Evolutionary conservation across 768 basidiomycete genomes (phyloP), one percentile per base, ranked within the genome.

Genomic region (Lentinus tigrinus): DNA sequence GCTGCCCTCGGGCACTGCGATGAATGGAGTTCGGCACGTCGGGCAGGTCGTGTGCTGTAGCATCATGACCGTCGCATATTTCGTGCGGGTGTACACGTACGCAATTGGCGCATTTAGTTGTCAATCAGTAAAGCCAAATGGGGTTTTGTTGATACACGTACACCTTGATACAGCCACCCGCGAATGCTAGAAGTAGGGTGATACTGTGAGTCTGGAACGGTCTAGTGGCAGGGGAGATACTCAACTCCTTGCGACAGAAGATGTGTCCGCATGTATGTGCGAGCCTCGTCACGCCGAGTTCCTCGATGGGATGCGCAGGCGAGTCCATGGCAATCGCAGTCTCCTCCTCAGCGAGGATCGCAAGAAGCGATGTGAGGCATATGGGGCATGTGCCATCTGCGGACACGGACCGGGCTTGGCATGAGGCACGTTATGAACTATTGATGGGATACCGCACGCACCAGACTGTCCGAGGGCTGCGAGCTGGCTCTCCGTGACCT

Each of bases 221-320:
- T 7, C 21, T 19, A 13, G 13, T 19, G 13, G 4, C 21, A 24
- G 43, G 21, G 21, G 9, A 46, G 43, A 3, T 23, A 73, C 73
- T 72, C 68, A 76, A 92, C 91, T 93, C 91, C 75, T 83, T 84
- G 63, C 88, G 80, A 69, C 91, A 93, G 66, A 92, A 93, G n/a
- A 88, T 64, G 67, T 93, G 91, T 3, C 71, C 69, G 58, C 76
- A 78, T 1, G 70, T 71, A 43, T 69, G 42, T 13, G 36, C 49
- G 23, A 93, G 72, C 62, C 76, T 81, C 21, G 89, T 89, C 21
- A 92, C 83, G 3, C 91, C 91, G 1, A 88, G 70, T 37, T 84
- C 79, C 60, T 90, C 86, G n/a, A 76, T 62, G 16, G 88, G 81
- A 59, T 87, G 81, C 9, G 89, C 88, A 4, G 90, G 89, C 1